Conservation (phyloP, 169 alveolate species). For the Plasmodium inui region DNA sequence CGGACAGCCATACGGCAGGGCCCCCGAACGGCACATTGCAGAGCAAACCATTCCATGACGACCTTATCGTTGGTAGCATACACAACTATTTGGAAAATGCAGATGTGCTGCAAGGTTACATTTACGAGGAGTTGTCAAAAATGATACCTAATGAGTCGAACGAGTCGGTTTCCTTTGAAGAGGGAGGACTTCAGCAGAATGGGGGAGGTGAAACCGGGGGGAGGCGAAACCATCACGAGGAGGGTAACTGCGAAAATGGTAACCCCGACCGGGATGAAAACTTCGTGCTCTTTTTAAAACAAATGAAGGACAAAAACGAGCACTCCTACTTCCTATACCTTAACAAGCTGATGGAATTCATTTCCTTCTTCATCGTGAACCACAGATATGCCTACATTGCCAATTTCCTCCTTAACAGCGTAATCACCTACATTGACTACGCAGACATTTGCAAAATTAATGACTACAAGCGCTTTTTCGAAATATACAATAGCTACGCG, state of each 20-base stretch:
- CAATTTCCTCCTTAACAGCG: conserved; percentile 60
- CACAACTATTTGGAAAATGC: conserved; percentile 63
- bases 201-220: not conserved
- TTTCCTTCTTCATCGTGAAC: conserved; percentile 55
- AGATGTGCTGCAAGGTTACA: conserved; percentile 55
- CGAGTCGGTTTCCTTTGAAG: not conserved
- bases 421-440: conserved; percentile 60
- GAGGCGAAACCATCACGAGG: not conserved
- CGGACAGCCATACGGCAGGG: not conserved
- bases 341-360: conserved; percentile 67
- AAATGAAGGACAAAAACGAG: conserved; percentile 57
- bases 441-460: conserved; percentile 69
- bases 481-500: conserved; percentile 58
- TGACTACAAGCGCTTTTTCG: conserved; percentile 68
- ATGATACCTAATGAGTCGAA: not conserved
- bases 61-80: conserved; percentile 14
- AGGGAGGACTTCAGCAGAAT: not conserved
- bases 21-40: not conserved
- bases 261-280: conserved; percentile 47
- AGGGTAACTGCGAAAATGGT: not conserved
- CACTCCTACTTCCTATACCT: conserved; percentile 70
- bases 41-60: conserved; percentile 7
- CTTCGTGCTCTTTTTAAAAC: conserved; percentile 68
- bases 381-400: conserved; percentile 73
- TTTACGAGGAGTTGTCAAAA: conserved; percentile 21